Conservation (phyloP, 768 basidiomycete genomes). For the Suillus weaverae region DNA sequence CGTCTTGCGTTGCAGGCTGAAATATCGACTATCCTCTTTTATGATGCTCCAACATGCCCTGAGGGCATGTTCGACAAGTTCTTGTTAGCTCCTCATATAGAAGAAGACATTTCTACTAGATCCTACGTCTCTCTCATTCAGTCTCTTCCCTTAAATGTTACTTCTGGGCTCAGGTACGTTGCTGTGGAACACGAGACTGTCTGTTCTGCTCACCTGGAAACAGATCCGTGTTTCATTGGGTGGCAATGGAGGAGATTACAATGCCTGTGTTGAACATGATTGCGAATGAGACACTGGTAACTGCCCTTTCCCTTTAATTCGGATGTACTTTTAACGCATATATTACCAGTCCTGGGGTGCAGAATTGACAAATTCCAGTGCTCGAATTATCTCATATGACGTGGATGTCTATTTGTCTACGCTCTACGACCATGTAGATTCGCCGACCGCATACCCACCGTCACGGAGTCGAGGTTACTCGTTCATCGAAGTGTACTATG, state of each 20-base stretch:
- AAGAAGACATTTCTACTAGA: background rate
- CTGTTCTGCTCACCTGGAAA: background rate
- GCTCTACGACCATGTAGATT: conserved; percentile 36
- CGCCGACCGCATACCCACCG: conserved; percentile 45
- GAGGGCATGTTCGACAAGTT: conserved; percentile 33
- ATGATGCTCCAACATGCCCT: conserved; percentile 45
- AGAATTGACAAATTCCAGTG: background rate
- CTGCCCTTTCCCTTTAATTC: background rate
- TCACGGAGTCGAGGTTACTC: conserved; percentile 21
- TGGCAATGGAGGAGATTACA: background rate
- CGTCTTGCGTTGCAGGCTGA: conserved; percentile 17
- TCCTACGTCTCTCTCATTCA: background rate
- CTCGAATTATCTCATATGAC: conserved; percentile 14
- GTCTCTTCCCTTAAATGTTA: conserved; percentile 1
- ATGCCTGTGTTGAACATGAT: background rate
- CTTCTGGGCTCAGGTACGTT: conserved; percentile 1
- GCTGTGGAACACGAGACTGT: background rate
- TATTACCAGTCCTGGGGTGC: background rate
- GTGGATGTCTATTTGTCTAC: conserved; percentile 50
- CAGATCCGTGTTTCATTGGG: background rate
- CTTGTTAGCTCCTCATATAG: conserved; percentile 27
- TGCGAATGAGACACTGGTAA: background rate
- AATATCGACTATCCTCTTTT: conserved; percentile 47
- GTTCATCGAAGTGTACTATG: background rate
- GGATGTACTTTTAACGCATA: background rate